Conservation (phyloP, 768 basidiomycete species). For the Boletus reticulatus region DNA sequence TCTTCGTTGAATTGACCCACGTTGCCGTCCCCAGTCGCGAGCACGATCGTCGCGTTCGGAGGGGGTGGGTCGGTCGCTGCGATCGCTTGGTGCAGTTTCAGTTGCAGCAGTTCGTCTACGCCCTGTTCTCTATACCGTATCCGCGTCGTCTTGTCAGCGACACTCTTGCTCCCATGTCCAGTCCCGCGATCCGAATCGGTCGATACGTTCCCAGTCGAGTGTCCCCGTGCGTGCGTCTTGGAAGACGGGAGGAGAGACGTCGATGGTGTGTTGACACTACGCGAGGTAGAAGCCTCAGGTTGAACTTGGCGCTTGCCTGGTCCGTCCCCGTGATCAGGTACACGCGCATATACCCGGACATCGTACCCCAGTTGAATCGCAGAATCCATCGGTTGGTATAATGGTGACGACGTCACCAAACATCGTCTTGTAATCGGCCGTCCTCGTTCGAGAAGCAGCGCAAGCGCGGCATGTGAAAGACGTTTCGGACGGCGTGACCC, state of each 20-base stretch:
- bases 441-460: slow-evolving; percentile 79
- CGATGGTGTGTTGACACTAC: slow-evolving; percentile 4
- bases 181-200: slow-evolving; percentile 26
- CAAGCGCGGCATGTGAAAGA: slow-evolving; percentile 75
- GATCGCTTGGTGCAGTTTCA: slow-evolving; percentile 88
- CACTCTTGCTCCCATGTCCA: neutral
- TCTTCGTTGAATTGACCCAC: slow-evolving; percentile 91
- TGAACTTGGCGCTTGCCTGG: slow-evolving; percentile 44
- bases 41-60: slow-evolving; percentile 71
- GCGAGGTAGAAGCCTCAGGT: slow-evolving; percentile 13
- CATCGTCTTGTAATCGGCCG: slow-evolving; percentile 72
- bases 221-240: slow-evolving; percentile 15
- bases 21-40: slow-evolving; percentile 94
- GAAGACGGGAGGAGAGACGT: neutral
- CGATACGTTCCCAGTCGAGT: slow-evolving; percentile 21
- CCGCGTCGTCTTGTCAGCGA: slow-evolving; percentile 30
- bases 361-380: slow-evolving; percentile 75
- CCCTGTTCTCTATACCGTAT: slow-evolving; percentile 85
- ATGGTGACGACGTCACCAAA: slow-evolving; percentile 76
- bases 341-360: slow-evolving; percentile 65
- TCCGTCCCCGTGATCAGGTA: slow-evolving; percentile 65
- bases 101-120: slow-evolving; percentile 91
- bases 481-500: slow-evolving; percentile 42
- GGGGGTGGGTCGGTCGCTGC: slow-evolving; percentile 67
- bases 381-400: slow-evolving; percentile 78